Evolutionary conservation across 306 rosid species (phyloP).

Genomic region (Dryas drummondii): DNA sequence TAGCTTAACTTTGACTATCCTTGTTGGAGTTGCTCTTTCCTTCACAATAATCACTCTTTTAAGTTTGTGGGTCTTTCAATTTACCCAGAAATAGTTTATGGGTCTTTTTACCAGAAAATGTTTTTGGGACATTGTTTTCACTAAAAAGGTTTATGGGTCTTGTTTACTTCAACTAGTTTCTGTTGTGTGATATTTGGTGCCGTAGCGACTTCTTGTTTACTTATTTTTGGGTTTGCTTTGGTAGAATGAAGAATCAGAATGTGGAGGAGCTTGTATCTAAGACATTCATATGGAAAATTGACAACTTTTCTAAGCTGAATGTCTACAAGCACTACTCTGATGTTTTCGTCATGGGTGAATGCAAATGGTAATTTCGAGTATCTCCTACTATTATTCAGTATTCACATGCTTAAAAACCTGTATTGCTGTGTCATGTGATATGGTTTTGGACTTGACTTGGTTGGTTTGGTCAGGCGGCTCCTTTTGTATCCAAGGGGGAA

Average conservation of each 20-base stretch:
- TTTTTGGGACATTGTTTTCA: too few species aligned
- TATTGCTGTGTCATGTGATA: not conserved
- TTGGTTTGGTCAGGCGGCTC: conserved; percentile 12
- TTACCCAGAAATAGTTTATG: too few species aligned
- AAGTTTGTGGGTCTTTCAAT: too few species aligned
- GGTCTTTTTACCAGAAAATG: too few species aligned
- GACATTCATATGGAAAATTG: conserved; percentile 8
- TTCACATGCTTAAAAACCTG: not conserved
- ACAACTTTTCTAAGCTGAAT: conserved; percentile 1
- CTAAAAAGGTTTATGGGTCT: not conserved
- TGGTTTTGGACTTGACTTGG: not conserved
- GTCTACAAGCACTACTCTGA: conserved; percentile 2
- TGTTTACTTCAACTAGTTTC: not conserved
- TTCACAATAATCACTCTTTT: too few species aligned
- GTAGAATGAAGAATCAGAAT: not conserved
- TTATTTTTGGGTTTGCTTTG: not conserved
- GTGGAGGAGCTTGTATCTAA: not conserved
- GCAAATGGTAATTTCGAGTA: not conserved
- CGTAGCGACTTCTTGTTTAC: too few species aligned
- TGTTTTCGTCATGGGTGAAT: not conserved
- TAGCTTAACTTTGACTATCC: too few species aligned
- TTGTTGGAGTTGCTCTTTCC: too few species aligned
- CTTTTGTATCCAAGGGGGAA: not conserved
- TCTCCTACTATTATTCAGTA: not conserved
- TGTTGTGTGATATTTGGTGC: conserved; percentile 3